These are phyloP conservation scores for Rubroshorea leprosula DNA, from an alignment of 345 rosid species.

Conservation along the genomic window DNA sequence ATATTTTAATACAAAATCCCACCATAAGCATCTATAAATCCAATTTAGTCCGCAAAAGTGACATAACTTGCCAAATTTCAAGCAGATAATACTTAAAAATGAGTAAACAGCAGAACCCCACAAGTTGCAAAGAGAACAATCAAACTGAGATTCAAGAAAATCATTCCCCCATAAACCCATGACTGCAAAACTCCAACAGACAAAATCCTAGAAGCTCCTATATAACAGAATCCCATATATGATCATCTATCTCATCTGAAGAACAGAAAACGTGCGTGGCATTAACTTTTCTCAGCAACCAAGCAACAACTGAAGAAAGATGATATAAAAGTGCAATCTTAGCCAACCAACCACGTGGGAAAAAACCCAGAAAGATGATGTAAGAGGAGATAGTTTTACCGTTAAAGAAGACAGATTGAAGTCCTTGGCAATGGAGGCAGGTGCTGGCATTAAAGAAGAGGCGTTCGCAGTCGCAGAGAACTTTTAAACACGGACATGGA, in stretches of 20 bases:
- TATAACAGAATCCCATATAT: background rate
- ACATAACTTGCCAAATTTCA: background rate
- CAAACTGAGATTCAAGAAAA: too few species aligned
- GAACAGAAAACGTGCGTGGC: background rate
- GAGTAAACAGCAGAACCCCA: background rate
- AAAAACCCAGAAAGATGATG: background rate
- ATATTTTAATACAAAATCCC: too few species aligned
- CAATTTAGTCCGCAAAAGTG: background rate
- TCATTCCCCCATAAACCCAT: background rate
- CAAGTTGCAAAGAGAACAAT: background rate
- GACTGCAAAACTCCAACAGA: background rate
- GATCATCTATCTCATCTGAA: background rate
- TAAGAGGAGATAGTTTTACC: background rate
- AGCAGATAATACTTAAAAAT: background rate
- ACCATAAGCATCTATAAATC: background rate
- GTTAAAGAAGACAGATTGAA: background rate
- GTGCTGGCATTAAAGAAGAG: background rate
- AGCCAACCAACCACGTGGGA: background rate
- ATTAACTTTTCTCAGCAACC: background rate
- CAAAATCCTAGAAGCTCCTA: background rate
- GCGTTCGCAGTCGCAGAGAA: background rate
- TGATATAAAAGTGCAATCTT: too few species aligned
- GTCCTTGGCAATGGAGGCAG: background rate
- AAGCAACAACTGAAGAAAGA: too few species aligned
- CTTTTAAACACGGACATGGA: background rate